These are phyloP conservation scores for Cyclotella cryptica DNA, from an alignment of 108 stramenopile genomes.

Conservation along the genomic window DNA sequence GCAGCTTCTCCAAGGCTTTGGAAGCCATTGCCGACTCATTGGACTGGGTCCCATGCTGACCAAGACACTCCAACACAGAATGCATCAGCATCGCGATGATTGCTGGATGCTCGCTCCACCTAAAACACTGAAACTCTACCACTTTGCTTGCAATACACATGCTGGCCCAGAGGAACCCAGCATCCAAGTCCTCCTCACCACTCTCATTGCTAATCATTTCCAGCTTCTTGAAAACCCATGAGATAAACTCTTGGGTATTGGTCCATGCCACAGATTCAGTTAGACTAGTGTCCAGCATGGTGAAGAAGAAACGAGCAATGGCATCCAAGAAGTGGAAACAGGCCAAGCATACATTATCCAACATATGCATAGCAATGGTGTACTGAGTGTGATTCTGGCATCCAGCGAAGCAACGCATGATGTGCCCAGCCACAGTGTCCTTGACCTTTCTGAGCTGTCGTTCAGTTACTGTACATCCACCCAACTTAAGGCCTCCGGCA, in stretches of 20 bases:
- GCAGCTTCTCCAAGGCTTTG: neutral
- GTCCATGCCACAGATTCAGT: neutral
- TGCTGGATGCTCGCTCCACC: neutral
- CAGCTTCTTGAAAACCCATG: neutral
- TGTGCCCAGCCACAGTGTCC: neutral
- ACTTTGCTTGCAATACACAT: neutral
- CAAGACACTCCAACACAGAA: neutral
- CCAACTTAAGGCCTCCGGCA: neutral
- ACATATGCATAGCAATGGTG: neutral
- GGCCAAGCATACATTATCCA: neutral
- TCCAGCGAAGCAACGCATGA: neutral
- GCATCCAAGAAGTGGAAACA: conserved; percentile 6
- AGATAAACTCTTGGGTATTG: neutral
- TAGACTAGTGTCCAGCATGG: neutral
- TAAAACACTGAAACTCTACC: neutral
- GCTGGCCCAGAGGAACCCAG: neutral
- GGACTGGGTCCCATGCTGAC: neutral
- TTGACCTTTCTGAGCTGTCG: neutral
- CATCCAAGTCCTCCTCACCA: conserved; percentile 6
- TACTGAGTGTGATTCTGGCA: neutral
- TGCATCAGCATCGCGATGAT: neutral
- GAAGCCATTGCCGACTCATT: neutral
- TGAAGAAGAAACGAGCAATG: neutral
- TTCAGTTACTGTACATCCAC: neutral
- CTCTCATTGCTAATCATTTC: neutral